A percentile compares a stretch with the other conserved stretches of the same genome.
Evolutionary conservation across 805 yeast genomes (phyloP).

Genomic region (Yarrowia porcina): DNA sequence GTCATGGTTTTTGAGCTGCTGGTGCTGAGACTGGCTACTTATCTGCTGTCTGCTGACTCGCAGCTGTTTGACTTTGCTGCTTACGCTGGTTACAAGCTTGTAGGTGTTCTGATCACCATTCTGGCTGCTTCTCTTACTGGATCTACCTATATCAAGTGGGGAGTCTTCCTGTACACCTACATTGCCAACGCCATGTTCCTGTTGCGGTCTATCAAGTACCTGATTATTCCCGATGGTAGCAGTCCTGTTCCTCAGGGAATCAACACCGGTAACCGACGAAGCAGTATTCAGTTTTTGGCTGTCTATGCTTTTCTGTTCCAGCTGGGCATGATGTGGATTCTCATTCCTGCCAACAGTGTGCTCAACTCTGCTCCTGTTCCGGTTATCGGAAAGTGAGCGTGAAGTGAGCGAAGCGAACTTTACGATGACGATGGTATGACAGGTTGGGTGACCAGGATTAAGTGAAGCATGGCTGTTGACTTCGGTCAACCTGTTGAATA

Average conservation of each 20-base stretch:
- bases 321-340: slow-evolving; percentile 67
- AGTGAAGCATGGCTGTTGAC: too few species aligned
- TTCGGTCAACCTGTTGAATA: too few species aligned
- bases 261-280: slow-evolving; percentile 64
- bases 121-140: slow-evolving; percentile 36
- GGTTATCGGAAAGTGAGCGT: background rate
- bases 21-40: slow-evolving; percentile 76
- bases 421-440: too few species aligned
- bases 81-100: slow-evolving; percentile 92
- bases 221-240: slow-evolving; percentile 55
- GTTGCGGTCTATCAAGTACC: slow-evolving; percentile 56
- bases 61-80: slow-evolving; percentile 80
- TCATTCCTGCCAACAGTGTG: slow-evolving; percentile 38
- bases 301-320: slow-evolving; percentile 81
- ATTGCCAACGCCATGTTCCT: slow-evolving; percentile 54
- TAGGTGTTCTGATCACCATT: slow-evolving; percentile 50
- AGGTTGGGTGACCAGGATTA: too few species aligned
- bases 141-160: slow-evolving; percentile 46
- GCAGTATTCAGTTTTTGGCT: slow-evolving; percentile 82
- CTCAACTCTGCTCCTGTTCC: background rate
- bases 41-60: slow-evolving; percentile 66
- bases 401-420: too few species aligned
- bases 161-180: slow-evolving; percentile 49
- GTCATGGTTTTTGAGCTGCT: slow-evolving; percentile 72
- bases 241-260: slow-evolving; percentile 39